Base-by-base conservation (phyloP, 164 flowering plant genomes). In the Vitis rotundifolia region DNA sequence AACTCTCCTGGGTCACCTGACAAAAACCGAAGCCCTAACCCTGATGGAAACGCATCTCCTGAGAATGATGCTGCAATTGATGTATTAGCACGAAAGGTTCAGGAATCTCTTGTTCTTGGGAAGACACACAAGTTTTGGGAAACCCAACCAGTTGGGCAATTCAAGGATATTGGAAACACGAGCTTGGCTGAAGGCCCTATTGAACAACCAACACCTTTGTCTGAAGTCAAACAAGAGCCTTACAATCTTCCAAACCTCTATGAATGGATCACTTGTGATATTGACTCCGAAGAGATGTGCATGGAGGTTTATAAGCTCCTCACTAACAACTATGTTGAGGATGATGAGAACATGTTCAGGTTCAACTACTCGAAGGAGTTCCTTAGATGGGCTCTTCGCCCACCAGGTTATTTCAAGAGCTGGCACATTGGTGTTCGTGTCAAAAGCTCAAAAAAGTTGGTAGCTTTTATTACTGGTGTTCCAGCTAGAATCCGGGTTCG, bases 371-470 rank as follows among this genome's bases (percentile, higher is more conserved):
- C 88, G 0, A 85, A 83, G 74, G 88, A 81, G 68, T 85, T 85
- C 54, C 80, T 85, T 28, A 68, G 73, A 0, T 85, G 88, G 87
- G 86, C 87, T 2, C 85, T 83, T 28, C 83, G 76, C 19, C 85
- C 84, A 48, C 88, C 84, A 6, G 81, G 85, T 66, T 83, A 80
- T 62, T 85, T 63, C 58, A 70, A 67, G 72, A 85, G 84, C 71
- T 85, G 87, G 88, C 87, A 85, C 59, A 85, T 85, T 62, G 88
- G 88, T n/a, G 88, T 81, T 11, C 72, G 85, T 19, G 86, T 78
- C 37, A 85, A 81, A 61, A 74, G 44, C 10, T 74, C 87, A 12
- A 83, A 80, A 50, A 85, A 83, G 68, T 66, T 85, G 50, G 88
- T 85, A 12, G 87, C 88, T 12, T 83, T 85, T 64, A 85, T 83